Percentiles rank a stretch among this genome's conserved stretches.
phyloP scores from a whole-genome alignment of 352 stramenopile species.

The Phytophthora europaea region DNA sequence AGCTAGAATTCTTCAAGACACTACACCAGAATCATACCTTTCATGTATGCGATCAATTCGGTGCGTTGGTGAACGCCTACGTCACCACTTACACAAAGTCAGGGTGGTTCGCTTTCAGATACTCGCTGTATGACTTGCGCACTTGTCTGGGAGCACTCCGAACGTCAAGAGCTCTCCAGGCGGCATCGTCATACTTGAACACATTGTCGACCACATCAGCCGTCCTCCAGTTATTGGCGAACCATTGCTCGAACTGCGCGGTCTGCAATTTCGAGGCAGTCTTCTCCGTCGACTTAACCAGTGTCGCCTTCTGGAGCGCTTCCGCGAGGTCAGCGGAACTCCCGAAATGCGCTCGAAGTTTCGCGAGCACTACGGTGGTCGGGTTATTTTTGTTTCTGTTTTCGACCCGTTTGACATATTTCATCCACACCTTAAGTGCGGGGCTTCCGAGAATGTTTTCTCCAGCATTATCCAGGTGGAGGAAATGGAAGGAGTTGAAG shows the following conservation, averaged over 20 bases:
- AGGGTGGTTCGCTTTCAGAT: no score
- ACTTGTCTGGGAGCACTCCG: background rate
- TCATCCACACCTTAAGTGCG: background rate
- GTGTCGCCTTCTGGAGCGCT: background rate
- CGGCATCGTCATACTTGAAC: background rate
- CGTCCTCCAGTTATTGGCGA: background rate
- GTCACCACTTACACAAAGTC: no score
- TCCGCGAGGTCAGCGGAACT: background rate
- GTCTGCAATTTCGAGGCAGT: background rate
- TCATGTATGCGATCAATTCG: no score
- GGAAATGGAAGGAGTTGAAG: background rate
- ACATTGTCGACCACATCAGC: background rate
- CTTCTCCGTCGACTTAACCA: background rate
- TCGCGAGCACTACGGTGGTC: background rate
- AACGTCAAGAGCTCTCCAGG: background rate
- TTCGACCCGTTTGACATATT: background rate
- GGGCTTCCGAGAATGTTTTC: background rate
- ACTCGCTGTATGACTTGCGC: background rate
- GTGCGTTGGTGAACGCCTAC: no score
- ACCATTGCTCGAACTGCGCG: background rate
- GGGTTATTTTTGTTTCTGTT: no score
- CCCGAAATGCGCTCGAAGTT: background rate
- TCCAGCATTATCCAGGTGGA: background rate
- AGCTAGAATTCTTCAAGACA: no score
- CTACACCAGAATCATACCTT: no score